Percentiles rank a stretch among this genome's conserved stretches.
These are phyloP conservation scores for Closterium sp. DNA, from an alignment of 139 green algal species.

Conservation along the genomic window DNA sequence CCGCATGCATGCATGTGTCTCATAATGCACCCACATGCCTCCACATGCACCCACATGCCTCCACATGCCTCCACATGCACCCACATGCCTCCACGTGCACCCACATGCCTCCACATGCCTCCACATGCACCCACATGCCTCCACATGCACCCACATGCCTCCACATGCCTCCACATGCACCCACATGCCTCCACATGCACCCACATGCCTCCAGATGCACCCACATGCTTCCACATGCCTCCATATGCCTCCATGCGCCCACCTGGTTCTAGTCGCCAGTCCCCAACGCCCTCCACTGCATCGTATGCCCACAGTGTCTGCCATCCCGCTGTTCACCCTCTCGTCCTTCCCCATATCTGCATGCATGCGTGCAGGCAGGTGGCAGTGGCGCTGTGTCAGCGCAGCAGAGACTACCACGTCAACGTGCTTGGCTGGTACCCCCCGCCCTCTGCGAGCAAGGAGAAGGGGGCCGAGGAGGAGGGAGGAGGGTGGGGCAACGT, in stretches of 20 bases:
- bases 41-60: not conserved
- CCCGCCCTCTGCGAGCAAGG: not conserved
- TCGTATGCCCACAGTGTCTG: no score
- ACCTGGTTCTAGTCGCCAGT: no score
- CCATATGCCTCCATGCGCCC: not conserved
- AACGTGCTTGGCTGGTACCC: not conserved
- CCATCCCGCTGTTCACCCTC: no score
- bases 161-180: not conserved
- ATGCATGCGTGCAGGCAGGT: not conserved
- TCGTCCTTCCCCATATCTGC: no score
- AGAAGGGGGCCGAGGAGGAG: not conserved
- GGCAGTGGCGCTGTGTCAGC: not conserved
- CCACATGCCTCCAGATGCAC: not conserved
- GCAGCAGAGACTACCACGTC: not conserved
- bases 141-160: no score
- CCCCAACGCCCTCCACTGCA: no score
- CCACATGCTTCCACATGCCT: no score
- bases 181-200: no score
- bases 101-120: not conserved
- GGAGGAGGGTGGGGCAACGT: not conserved
- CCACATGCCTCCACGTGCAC: no score
- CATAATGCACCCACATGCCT: not conserved
- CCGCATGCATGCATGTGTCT: not conserved
- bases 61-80: not conserved
- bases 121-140: not conserved